phyloP scores from a whole-genome alignment of 805 yeast species.

The Brettanomyces nanus region DNA sequence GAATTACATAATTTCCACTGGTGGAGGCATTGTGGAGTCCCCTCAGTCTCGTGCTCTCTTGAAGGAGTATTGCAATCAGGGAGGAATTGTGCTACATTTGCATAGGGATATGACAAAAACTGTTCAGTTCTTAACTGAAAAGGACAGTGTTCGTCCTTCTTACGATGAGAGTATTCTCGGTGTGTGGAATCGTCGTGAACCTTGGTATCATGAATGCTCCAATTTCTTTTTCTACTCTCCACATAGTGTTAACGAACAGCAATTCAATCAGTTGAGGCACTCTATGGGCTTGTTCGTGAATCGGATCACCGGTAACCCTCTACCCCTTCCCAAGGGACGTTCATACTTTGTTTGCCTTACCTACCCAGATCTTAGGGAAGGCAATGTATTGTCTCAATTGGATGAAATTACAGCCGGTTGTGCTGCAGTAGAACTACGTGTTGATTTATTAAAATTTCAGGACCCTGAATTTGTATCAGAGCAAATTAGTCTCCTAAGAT shows the following conservation, averaged over 20 bases:
- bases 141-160: slow-evolving; percentile 84
- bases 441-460: slow-evolving; percentile 53
- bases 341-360: slow-evolving; percentile 72
- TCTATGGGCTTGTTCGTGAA: slow-evolving; percentile 53
- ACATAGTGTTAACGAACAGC: slow-evolving; percentile 48
- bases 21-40: slow-evolving; percentile 92
- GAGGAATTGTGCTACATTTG: slow-evolving; percentile 82
- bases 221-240: slow-evolving; percentile 72
- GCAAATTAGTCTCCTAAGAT: slow-evolving; percentile 66
- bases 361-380: slow-evolving; percentile 45
- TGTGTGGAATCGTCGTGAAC: slow-evolving; percentile 80
- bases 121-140: slow-evolving; percentile 55
- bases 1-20: slow-evolving; percentile 78
- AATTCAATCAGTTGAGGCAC: slow-evolving; percentile 47
- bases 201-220: slow-evolving; percentile 73
- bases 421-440: slow-evolving; percentile 77
- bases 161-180: slow-evolving; percentile 68
- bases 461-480: slow-evolving; percentile 53
- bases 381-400: slow-evolving; percentile 31
- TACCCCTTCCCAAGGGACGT: slow-evolving; percentile 35
- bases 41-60: slow-evolving; percentile 57
- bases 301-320: slow-evolving; percentile 50
- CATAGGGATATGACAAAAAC: slow-evolving; percentile 84
- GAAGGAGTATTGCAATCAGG: slow-evolving; percentile 41
- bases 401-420: slow-evolving; percentile 57